These are phyloP conservation scores for Wallacemonas sp. DNA, from an alignment of 208 protist genomes.

Conservation along the genomic window DNA sequence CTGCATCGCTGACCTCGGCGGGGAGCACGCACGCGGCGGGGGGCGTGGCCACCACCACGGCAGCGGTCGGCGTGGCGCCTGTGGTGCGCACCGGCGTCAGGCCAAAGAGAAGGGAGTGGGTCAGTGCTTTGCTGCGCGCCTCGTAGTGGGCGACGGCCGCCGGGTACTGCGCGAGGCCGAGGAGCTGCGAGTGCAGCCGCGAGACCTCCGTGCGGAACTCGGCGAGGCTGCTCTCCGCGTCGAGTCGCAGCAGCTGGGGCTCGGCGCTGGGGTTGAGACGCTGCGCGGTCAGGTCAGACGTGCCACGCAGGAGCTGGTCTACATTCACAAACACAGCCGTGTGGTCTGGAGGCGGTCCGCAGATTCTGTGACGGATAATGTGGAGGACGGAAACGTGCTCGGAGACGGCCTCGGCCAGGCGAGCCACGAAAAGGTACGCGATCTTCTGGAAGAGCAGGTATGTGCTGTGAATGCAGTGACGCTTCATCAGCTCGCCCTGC, in stretches of 20 bases:
- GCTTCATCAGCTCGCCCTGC: constrained; percentile 17
- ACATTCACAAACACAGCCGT: constrained; percentile 11
- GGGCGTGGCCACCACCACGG: constrained; percentile 3
- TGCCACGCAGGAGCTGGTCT: neutral
- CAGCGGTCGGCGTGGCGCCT: neutral
- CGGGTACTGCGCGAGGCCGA: constrained; percentile 11
- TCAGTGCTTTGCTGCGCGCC: neutral
- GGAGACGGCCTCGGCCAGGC: neutral
- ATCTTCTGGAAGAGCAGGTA: constrained; percentile 17
- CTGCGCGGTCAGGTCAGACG: neutral
- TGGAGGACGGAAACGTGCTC: constrained; percentile 4
- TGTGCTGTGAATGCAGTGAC: constrained; percentile 11
- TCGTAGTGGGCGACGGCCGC: constrained; percentile 8
- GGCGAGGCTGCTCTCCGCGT: constrained; percentile 26
- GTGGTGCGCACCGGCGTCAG: neutral
- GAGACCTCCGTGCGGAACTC: constrained; percentile 39
- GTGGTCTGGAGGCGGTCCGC: constrained; percentile 10
- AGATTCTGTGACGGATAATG: constrained; percentile 14
- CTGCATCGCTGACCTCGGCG: neutral
- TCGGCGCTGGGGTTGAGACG: neutral
- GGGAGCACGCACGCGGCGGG: neutral
- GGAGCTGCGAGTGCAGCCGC: constrained; percentile 7
- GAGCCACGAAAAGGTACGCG: constrained; percentile 12
- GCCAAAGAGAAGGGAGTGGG: constrained; percentile 1
- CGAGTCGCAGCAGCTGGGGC: constrained; percentile 27